Conservation (phyloP, 306 rosid species). For the Vicia sativa region DNA sequence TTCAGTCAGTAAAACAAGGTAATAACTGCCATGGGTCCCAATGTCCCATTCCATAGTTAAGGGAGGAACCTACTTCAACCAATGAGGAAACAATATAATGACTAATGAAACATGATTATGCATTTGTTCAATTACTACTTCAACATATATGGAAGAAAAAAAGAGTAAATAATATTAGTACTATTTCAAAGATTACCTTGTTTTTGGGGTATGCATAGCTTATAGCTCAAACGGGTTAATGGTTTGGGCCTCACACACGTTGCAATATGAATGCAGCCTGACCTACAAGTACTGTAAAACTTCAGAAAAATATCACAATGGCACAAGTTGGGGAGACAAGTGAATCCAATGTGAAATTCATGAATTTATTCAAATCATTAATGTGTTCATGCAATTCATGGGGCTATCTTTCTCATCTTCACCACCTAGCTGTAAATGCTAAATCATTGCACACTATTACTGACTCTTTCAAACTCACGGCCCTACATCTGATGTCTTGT, state of each 20-base stretch:
- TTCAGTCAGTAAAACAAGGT: constrained; percentile 1
- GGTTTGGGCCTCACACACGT: constrained; percentile 46
- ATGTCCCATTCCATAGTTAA: constrained; percentile 27
- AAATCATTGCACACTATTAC: constrained; percentile 24
- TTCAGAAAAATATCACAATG: constrained; percentile 42
- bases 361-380: constrained; percentile 49
- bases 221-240: constrained; percentile 27
- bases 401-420: constrained; percentile 56
- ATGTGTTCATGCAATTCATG: constrained; percentile 57
- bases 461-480: no score
- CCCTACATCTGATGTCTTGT: no score
- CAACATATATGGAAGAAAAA: constrained; percentile 31
- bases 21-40: constrained; percentile 29
- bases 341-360: constrained; percentile 73
- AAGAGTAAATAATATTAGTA: constrained; percentile 23
- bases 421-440: constrained; percentile 51
- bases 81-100: constrained; percentile 25
- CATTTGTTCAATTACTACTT: no score
- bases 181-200: constrained; percentile 66
- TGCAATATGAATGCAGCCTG: constrained; percentile 70
- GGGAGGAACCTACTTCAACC: constrained; percentile 22
- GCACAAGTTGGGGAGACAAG: constrained; percentile 53
- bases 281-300: constrained; percentile 68
- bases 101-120: constrained; percentile 24
- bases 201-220: constrained; percentile 95